Percentiles rank a stretch among this genome's conserved stretches.
Conservation (phyloP, 2,329 filamentous ascomycete genomes). For the Dothiorella sarmentorum region DNA sequence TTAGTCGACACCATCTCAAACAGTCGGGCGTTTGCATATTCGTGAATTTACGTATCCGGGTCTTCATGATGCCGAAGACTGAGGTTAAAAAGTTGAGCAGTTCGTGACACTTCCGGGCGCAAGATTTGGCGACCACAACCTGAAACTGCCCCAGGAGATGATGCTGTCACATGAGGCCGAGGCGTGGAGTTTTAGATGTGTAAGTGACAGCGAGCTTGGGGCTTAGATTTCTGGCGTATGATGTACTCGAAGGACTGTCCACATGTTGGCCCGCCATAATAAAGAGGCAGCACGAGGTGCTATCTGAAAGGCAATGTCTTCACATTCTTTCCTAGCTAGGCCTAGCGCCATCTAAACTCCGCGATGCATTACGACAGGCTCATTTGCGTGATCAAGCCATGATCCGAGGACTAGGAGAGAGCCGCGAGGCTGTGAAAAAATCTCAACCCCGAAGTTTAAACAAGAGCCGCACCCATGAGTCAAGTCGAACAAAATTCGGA, state of each 20-base stretch:
- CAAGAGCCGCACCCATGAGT: too few species aligned
- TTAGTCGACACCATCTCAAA: too few species aligned
- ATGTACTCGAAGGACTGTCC: background rate
- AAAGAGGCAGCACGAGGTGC: too few species aligned
- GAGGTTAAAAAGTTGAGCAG: background rate
- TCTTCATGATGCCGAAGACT: background rate
- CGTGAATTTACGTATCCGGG: background rate
- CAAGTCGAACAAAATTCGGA: background rate
- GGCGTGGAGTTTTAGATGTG: background rate
- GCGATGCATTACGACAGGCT: too few species aligned
- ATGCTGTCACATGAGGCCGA: background rate
- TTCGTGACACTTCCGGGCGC: background rate
- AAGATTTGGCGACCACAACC: background rate
- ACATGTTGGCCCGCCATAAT: background rate
- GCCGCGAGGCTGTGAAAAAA: too few species aligned
- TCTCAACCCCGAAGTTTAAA: too few species aligned
- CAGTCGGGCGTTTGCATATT: background rate
- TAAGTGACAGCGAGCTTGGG: background rate
- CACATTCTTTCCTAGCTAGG: background rate
- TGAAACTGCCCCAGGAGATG: background rate
- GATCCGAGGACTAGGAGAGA: too few species aligned
- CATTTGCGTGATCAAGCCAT: too few species aligned
- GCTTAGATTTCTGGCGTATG: background rate
- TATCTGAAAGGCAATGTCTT: too few species aligned
- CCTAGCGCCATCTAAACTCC: too few species aligned